A percentile compares a stretch with the other conserved stretches of the same genome.
Evolutionary conservation across 257 asterid genomes (phyloP).

Genomic region (Orobanche coerulescens): DNA sequence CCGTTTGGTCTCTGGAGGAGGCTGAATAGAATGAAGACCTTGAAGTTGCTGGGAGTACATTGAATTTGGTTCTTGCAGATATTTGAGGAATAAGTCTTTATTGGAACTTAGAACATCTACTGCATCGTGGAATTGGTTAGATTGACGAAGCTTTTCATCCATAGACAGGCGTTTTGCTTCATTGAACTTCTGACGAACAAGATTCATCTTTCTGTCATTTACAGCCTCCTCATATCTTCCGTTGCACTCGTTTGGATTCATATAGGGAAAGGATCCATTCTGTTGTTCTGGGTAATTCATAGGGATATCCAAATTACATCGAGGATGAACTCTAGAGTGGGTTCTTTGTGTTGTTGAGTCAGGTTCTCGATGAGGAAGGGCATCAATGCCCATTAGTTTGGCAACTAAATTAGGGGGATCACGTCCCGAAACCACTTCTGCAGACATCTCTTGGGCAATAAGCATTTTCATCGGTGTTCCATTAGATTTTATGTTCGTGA

Average conservation of each 20-base stretch:
- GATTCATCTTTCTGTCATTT: constrained; percentile 48
- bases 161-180: constrained; percentile 69
- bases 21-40: constrained; percentile 33
- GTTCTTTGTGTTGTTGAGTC: constrained; percentile 32
- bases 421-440: constrained; percentile 35
- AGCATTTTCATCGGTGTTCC: constrained; percentile 71
- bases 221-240: constrained; percentile 33
- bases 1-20: constrained; percentile 49
- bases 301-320: constrained; percentile 43
- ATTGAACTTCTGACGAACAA: constrained; percentile 64
- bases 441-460: constrained; percentile 75
- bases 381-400: constrained; percentile 84
- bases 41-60: constrained; percentile 36
- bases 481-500: constrained; percentile 35
- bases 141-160: constrained; percentile 59
- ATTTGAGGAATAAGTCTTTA: constrained; percentile 60
- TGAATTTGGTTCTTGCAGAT: constrained; percentile 71
- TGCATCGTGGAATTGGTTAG: constrained; percentile 70
- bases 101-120: constrained; percentile 64
- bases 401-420: constrained; percentile 68
- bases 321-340: constrained; percentile 37
- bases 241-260: constrained; percentile 33
- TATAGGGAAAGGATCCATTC: constrained; percentile 31
- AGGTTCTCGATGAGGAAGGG: constrained; percentile 48
- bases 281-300: constrained; percentile 41